Evolutionary conservation across 371 early-diverging fungal genomes (phyloP), one percentile per base, ranked within the genome.

Genomic region (Mucor piriformis): DNA sequence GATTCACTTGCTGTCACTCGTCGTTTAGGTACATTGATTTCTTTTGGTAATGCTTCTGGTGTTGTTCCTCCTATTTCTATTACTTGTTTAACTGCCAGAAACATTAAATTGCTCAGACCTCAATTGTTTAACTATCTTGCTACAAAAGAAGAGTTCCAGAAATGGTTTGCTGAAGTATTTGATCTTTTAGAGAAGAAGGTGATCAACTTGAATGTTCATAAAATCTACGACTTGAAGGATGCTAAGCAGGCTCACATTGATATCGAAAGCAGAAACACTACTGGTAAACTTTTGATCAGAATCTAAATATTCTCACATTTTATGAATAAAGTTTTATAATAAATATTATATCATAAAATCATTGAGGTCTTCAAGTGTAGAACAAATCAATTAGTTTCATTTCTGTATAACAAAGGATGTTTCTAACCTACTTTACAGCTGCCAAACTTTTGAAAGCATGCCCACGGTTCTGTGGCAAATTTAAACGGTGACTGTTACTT

Each of bases 11-110:
- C 83, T 18, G 84, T 80, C 25, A 70, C 92, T 13, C 83, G 87
- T n/a, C 82, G 87, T n/a, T 74, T 91, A 12, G 98, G 96, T 34
- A 83, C 85, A 2, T 50, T 96, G 66, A 81, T 95, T 46, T 89
- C 88, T n/a, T 97, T 94, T 77, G 98, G 98, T 38, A 95, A 95
- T 64, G 93, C 96, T 2, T 89, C 91, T 32, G 97, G 98, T 12
- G 80, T 83, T 7, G 92, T 95, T 1, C 88, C 85, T 27, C 92
- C 93, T 0, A 54, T 95, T 13, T 77, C 82, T 42, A 73, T 95
- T 32, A 61, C 81, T 57, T 79, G 78, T 13, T 81, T 97, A 20
- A 53, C 86, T 0, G 80, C 86, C 49, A 88, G 89, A 57, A 90
- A 88, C 71, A 44, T 93, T 23, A 83, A 82, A n/a, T 65, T 96